Base-by-base conservation (phyloP, 345 rosid species). In the Gossypium ekmanianum region DNA sequence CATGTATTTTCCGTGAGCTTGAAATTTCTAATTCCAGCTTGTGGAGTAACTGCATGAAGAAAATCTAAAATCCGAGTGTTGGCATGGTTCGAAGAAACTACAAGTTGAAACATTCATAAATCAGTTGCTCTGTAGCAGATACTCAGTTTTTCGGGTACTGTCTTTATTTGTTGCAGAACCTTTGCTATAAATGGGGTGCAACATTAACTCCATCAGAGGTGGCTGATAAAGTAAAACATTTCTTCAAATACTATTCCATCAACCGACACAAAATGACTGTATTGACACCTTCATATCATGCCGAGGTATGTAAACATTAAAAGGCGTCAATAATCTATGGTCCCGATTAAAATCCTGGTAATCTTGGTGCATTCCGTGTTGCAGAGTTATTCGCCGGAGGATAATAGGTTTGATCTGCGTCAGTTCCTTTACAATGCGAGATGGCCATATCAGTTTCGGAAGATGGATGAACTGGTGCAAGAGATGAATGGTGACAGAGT, bases 241-340 rank as follows among this genome's bases (percentile, higher is more conserved):
- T 96, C 90, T 96, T 96, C 91, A 90, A 92, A 76, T 88, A 87
- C 76, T 96, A 96, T 79, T 96, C 99, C 61, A 88, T 92, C 59
- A 96, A 96, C 80, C 88, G 98, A 39, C 99, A 96, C 85, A 96
- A 96, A 77, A 91, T 96, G 98, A 92, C 97, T 0, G 92, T 89
- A 56, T 78, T 96, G 62, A 93, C 99, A 61, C 99, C 98, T 10
- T 93, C 94, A 16, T 96, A 92, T 68, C 99, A 96, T 57, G 98
- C 97, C 2, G 97, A 93, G 99, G 99, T 96, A 83, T 1, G 62
- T 74, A 18, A 17, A 68, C 58, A 14, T 17, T 11, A 16, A 18
- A 24, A 75, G 12, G 34, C 61, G 11, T 39, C 0, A 7, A 75
- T 52, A 14, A 7, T 11, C 4, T 74, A 2, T 58, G 22, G 59